Evolutionary conservation across 805 yeast species (phyloP), one percentile per base, ranked within the genome.

Genomic region (Diddensiella santjacobensis): DNA sequence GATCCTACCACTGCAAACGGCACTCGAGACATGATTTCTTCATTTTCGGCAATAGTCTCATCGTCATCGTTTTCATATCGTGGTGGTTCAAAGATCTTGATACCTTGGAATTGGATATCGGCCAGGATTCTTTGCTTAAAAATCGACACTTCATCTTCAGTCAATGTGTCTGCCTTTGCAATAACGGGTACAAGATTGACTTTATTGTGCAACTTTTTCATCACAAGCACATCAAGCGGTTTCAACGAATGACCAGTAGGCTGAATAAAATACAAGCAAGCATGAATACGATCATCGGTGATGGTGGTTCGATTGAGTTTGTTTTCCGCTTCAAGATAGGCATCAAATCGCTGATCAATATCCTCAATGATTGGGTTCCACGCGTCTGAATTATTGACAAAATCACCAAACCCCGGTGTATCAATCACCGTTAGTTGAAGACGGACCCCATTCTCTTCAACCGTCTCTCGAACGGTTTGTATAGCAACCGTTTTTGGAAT

Each of bases 1-100:
- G 97, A 87, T 19, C 97, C 99, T 46, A 93, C 86, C 55, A 93
- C 83, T 15, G 99, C 98, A 71, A 87, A 91, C 41, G 99, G 99
- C 53, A 87, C 75, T 59, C 75, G 79, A 43, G 78, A 70, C 69
- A 83, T 74, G 56, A 93, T 78, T 50, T 81, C 83, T 51, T 75
- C 74, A 44, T 86, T 81, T 57, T 81, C 80, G 47, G 73, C 69
- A 40, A 75, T 72, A 19, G 91, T 80, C 66, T 90, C 97, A 53
- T 84, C 93, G 63, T 89, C 97, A 64, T 87, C 95, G 58, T 78
- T 77, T 48, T 84, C 89, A 66, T 82, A 87, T 53, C 77, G 72
- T 26, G 81, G 83, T 23, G 98, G 97, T 57, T 77, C 70, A 66
- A 91, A 93, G 44, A 82, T 68, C 49, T 82, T 77, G 66, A 93